Percentiles rank a stretch among this genome's conserved stretches.
Evolutionary conservation across 2,329 filamentous ascomycete genomes (phyloP).

Genomic region (Aspergillus fumigatiaffinis): DNA sequence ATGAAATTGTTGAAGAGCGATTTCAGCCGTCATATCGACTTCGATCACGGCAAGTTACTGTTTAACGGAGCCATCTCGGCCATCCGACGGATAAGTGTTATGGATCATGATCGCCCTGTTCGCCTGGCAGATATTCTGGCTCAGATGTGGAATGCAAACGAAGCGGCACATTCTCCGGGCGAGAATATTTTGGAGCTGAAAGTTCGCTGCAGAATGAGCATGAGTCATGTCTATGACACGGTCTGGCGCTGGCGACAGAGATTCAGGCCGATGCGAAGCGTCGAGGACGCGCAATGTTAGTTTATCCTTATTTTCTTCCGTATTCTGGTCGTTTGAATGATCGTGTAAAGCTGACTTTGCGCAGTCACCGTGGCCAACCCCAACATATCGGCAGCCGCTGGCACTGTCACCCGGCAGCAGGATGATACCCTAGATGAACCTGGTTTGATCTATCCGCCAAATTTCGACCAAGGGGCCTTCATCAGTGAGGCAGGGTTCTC

Average conservation of each 20-base stretch:
- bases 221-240: conserved; percentile 63
- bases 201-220: conserved; percentile 61
- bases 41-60: conserved; percentile 51
- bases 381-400: conserved; percentile 27
- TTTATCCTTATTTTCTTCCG: conserved; percentile 2
- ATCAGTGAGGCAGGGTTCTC: conserved; percentile 52
- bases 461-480: conserved; percentile 36
- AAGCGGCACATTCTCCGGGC: conserved; percentile 24
- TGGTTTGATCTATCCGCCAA: conserved; percentile 29
- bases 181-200: conserved; percentile 53
- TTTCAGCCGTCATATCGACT: conserved; percentile 54
- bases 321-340: conserved; percentile 13
- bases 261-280: conserved; percentile 61
- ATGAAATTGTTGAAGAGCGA: conserved; percentile 63
- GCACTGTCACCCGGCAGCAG: conserved; percentile 25
- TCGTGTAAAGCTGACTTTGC: conserved; percentile 10
- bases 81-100: conserved; percentile 57
- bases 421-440: conserved; percentile 29
- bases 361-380: conserved; percentile 32
- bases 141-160: conserved; percentile 58
- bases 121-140: conserved; percentile 61
- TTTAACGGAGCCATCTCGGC: conserved; percentile 57
- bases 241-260: conserved; percentile 64
- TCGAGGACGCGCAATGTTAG: conserved; percentile 63
- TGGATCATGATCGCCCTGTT: conserved; percentile 59